Conservation (phyloP, 2,329 filamentous ascomycete species). For the Cercospora citrullina region DNA sequence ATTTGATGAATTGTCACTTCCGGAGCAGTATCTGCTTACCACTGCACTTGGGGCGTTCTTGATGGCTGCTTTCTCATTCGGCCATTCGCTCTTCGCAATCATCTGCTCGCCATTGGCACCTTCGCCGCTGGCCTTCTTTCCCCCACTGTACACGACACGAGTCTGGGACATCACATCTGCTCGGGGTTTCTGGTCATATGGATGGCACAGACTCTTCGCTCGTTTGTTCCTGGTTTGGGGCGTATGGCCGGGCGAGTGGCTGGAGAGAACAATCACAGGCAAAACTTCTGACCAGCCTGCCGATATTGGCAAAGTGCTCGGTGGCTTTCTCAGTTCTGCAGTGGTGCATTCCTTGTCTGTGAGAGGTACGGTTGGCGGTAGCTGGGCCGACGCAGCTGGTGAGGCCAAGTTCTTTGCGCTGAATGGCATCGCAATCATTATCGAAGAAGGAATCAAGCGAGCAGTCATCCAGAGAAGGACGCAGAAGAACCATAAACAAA, state of each 20-base stretch:
- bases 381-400: constrained; percentile 36
- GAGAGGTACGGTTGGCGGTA: constrained; percentile 43
- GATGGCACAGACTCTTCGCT: constrained; percentile 49
- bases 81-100: constrained; percentile 46
- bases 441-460: constrained; percentile 33
- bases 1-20: constrained; percentile 42
- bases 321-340: constrained; percentile 45
- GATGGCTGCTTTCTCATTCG: constrained; percentile 47
- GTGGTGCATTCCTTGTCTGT: constrained; percentile 47
- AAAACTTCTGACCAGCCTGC: constrained; percentile 40
- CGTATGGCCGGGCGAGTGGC: constrained; percentile 49
- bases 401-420: constrained; percentile 38
- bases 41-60: constrained; percentile 46
- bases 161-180: constrained; percentile 46
- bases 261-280: constrained; percentile 43
- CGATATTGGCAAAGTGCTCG: constrained; percentile 48
- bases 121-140: constrained; percentile 47
- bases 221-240: constrained; percentile 49
- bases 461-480: constrained; percentile 27
- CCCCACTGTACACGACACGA: constrained; percentile 46
- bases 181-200: constrained; percentile 47
- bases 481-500: constrained; percentile 22
- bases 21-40: constrained; percentile 42
- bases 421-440: constrained; percentile 35
- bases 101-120: constrained; percentile 43